Base-by-base conservation (phyloP, 2,329 filamentous ascomycete genomes). In the Neophaeococcomyces aloes region DNA sequence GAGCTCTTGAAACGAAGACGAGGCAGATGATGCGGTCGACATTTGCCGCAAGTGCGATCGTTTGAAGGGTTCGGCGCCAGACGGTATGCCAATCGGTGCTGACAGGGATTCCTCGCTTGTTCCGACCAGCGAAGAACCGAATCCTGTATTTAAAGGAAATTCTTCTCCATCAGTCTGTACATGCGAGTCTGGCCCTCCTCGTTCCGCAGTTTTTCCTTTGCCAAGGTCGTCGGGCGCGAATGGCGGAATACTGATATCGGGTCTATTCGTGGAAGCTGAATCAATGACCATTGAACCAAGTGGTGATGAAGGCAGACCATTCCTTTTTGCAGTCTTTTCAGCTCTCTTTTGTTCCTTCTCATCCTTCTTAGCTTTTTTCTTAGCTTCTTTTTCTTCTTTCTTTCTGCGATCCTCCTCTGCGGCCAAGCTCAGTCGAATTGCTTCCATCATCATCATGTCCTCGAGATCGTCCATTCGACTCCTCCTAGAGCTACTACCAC, bases 381-480 rank as follows among this genome's bases (percentile, higher is more conserved):
- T 75, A 0, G 75, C 74, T 46, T 86, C 84, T 59, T 88, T 89
- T 39, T 91, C 85, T 38, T 83, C 81, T 57, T 86, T 91, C 36
- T 76, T 81, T 53, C 86, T 83, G n/a, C 89, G 76, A 32, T 96
- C 89, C 57, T 96, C 89, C 60, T 98, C 91, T 1, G 86, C 81
- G 0, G 83, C 87, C n/a, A 98, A 69, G 37, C 87, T 94, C 23
- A 94, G 64, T 30, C 91, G 75, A 37, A 98, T 93, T 0, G 91
- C 91, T 61, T 98, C 91, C 72, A 91, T 86, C 71, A 96, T 87
- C 91, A 98, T 98, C 70, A 98, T 84, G 38, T 94, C 89, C 60
- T 98, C 91, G 0, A 96, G 72, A 54, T 96, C 88, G 17, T 93
- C 86, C 59, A 93, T 78, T 23, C 86, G 74, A 44, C 64, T 75